phyloP scores from a whole-genome alignment of 805 yeast genomes.

The Myxozyma mucilagina region DNA sequence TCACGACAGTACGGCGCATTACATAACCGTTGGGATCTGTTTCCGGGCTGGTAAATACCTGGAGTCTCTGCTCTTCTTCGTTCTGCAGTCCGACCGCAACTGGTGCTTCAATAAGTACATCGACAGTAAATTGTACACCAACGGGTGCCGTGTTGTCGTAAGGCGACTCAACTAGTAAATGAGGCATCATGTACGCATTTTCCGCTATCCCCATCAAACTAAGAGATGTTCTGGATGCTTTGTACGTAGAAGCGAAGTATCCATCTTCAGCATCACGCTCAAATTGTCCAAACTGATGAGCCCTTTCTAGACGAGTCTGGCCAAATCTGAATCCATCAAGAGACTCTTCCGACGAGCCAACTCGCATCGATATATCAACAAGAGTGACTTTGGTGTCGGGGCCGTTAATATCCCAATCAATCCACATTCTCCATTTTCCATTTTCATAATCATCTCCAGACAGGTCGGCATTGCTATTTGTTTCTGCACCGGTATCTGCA shows the following conservation, averaged over 20 bases:
- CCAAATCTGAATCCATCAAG: slow-evolving; percentile 5
- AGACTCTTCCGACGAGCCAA: not conserved
- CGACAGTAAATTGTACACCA: slow-evolving; percentile 12
- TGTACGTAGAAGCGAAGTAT: not conserved
- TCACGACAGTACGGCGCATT: slow-evolving; percentile 12
- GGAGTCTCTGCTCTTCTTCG: not conserved
- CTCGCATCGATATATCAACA: slow-evolving; percentile 9
- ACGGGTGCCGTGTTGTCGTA: slow-evolving; percentile 2
- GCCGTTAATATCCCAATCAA: slow-evolving; percentile 12
- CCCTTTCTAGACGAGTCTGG: not conserved
- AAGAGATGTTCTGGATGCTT: not conserved
- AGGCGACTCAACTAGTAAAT: slow-evolving; percentile 7
- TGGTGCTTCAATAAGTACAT: slow-evolving; percentile 18
- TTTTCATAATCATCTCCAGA: not conserved
- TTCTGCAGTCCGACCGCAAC: slow-evolving; percentile 14
- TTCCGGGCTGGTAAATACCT: not conserved
- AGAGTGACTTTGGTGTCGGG: slow-evolving; percentile 3
- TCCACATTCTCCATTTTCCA: slow-evolving; percentile 8
- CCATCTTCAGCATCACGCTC: not conserved
- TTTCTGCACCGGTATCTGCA: not conserved
- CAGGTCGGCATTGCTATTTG: not conserved
- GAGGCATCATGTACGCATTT: slow-evolving; percentile 12
- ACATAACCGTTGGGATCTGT: slow-evolving; percentile 2
- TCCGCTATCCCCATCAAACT: slow-evolving; percentile 3
- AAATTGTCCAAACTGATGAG: not conserved